Base-by-base conservation (phyloP, 192 early-diverging fungal genomes). In the Gryganskiella cystojenkinii region DNA sequence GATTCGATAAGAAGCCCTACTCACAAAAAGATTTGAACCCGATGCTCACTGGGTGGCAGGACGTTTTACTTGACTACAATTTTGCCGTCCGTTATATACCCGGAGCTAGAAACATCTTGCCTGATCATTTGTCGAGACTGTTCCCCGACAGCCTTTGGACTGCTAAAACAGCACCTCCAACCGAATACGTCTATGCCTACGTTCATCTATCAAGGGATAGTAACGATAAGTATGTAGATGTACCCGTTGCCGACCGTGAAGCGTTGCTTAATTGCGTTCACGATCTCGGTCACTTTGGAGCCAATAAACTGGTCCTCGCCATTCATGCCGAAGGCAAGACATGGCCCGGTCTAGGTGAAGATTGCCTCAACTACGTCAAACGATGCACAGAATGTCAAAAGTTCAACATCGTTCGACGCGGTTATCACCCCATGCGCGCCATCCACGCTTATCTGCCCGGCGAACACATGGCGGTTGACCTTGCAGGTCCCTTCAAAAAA, bases 11-110 rank as follows among this genome's bases (percentile, higher is more conserved):
- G n/a, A n/a, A n/a, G n/a, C n/a, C n/a, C n/a, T n/a, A 79, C 37
- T 27, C 35, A 20, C 65, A 67, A 34, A 22, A 56, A 50, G 56
- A 67, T 3, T 17, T 58, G 24, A 31, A 35, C 40, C 20, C 43
- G 20, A 79, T 73, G 64, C 28, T 78, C 33, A 47, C 67, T 7
- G 58, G 43, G 3, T 82, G 81, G 81, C 31, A 64, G 24, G 70
- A 82, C 35, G 79, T 61, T 4, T 33, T 82, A 1, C 53, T 82
- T 3, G 24, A 60, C 1, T 82, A 78, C 37, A 33, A 45, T 22
- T 82, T 82, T 22, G 45, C 11, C 2, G 53, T 78, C 15, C n/a
- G 49, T n/a, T 59, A 82, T 47, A 27, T 56, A 2, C 69, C 58
- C 3, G 74, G 81, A 35, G 33, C 73, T 15, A 1, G 61, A 2